Evolutionary conservation across 1,284 basidiomycete genomes (phyloP).

Genomic region (Rhodofomes roseus): DNA sequence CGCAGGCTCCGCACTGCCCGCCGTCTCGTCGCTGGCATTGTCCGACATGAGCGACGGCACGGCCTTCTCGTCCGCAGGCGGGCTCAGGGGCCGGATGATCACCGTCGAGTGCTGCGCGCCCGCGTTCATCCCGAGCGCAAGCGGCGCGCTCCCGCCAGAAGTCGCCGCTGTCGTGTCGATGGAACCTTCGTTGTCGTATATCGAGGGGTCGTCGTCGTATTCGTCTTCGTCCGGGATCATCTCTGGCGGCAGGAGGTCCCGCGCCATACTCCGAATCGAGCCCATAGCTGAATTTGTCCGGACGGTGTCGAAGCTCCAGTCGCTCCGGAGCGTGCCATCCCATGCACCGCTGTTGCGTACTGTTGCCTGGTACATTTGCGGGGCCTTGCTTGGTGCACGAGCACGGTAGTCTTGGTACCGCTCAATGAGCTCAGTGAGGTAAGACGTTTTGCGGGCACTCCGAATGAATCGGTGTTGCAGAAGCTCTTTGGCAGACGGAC

Average conservation of each 20-base stretch:
- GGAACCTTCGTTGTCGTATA: slow-evolving; percentile 35
- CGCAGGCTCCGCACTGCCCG: slow-evolving; percentile 21
- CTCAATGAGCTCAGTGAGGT: slow-evolving; percentile 85
- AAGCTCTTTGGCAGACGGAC: slow-evolving; percentile 88
- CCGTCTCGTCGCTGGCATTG: slow-evolving; percentile 34
- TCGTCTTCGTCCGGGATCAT: slow-evolving; percentile 49
- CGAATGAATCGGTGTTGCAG: slow-evolving; percentile 92
- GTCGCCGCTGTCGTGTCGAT: slow-evolving; percentile 57
- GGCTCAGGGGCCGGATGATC: slow-evolving; percentile 48
- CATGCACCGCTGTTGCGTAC: slow-evolving; percentile 54
- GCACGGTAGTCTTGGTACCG: slow-evolving; percentile 70
- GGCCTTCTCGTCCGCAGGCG: slow-evolving; percentile 35
- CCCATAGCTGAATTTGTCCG: slow-evolving; percentile 72
- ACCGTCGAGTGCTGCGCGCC: slow-evolving; percentile 68
- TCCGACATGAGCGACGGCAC: slow-evolving; percentile 39
- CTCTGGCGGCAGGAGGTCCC: slow-evolving; percentile 57
- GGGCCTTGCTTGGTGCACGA: slow-evolving; percentile 52
- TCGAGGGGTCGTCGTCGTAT: slow-evolving; percentile 42
- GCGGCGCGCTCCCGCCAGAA: slow-evolving; percentile 59
- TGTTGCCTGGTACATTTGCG: slow-evolving; percentile 48
- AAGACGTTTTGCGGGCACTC: slow-evolving; percentile 75
- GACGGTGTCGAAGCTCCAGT: slow-evolving; percentile 96
- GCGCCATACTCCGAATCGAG: slow-evolving; percentile 63
- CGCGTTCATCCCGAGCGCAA: slow-evolving; percentile 47
- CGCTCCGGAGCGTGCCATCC: slow-evolving; percentile 80